Conservation (phyloP, 257 asterid species). For the Solanum raphanifolium region DNA sequence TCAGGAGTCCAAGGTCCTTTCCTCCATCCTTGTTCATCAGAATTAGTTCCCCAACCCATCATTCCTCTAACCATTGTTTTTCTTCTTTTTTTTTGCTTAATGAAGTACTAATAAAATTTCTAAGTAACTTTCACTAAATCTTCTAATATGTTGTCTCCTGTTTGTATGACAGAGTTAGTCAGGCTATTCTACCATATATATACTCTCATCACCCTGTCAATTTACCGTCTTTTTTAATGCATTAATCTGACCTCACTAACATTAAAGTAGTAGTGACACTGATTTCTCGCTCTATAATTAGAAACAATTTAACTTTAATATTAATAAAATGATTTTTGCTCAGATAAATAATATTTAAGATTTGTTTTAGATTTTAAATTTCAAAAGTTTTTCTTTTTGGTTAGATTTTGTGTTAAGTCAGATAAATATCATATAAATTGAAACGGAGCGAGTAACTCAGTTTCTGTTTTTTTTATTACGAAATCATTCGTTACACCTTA, state of each 20-base stretch:
- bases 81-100: background rate
- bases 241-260: constrained; percentile 15
- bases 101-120: background rate
- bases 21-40: constrained; percentile 25
- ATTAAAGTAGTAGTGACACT: background rate
- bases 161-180: constrained; percentile 20
- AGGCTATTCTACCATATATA: constrained; percentile 12
- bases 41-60: constrained; percentile 16
- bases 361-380: background rate
- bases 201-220: constrained; percentile 13
- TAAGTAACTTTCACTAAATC: background rate
- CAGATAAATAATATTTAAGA: background rate
- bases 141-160: constrained; percentile 16
- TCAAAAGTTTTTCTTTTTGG: fast-evolving
- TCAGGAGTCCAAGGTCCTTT: constrained; percentile 43
- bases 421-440: background rate
- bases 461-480: constrained; percentile 9
- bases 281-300: background rate
- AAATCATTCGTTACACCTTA: constrained; percentile 5
- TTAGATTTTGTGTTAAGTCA: background rate
- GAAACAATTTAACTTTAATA: background rate
- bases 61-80: background rate
- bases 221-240: constrained; percentile 6
- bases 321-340: too few relatives aligned
- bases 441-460: background rate